Evolutionary conservation across 768 basidiomycete species (phyloP).

Genomic region (Tulasnella calospora): DNA sequence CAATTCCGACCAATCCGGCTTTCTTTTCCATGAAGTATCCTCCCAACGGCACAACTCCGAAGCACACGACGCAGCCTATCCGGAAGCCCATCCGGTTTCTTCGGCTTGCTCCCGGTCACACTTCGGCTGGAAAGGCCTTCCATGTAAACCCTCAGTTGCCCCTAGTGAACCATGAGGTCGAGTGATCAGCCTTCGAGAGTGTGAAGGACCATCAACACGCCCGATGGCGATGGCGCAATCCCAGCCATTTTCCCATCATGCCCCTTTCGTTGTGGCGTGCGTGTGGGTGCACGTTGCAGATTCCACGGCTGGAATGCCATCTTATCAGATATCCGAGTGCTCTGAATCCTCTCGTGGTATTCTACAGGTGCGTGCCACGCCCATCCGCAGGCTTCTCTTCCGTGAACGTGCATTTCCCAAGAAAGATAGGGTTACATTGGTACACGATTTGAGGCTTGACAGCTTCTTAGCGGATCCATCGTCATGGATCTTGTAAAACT

Average conservation of each 20-base stretch:
- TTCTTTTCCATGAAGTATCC: background rate
- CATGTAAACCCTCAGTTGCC: background rate
- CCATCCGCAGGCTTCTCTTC: background rate
- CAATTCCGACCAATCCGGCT: background rate
- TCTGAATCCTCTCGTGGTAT: no score
- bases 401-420: background rate
- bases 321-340: background rate
- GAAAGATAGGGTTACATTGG: background rate
- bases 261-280: background rate
- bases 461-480: background rate
- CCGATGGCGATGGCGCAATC: background rate
- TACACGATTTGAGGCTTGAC: background rate
- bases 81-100: background rate
- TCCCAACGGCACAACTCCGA: background rate
- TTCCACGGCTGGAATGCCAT: background rate
- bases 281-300: background rate
- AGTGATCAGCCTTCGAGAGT: background rate
- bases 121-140: background rate
- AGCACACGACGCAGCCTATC: background rate
- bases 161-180: conserved; percentile 2
- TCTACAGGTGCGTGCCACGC: background rate
- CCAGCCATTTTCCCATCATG: background rate
- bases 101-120: background rate
- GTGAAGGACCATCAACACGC: background rate
- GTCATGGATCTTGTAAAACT: background rate